Base-by-base conservation (phyloP, 306 rosid genomes). In the Vigna mungo region DNA sequence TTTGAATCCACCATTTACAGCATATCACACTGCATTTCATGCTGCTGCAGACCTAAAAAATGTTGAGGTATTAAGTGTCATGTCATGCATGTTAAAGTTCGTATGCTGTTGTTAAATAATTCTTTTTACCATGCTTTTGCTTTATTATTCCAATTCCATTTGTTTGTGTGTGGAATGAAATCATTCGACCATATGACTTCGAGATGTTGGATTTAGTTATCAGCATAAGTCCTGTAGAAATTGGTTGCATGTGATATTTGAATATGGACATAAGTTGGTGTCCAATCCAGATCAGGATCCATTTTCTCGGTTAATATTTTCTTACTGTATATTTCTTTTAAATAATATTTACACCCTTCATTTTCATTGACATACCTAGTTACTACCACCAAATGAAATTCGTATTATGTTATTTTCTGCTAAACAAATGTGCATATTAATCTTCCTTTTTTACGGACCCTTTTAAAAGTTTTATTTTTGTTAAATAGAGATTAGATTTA, bases 21-120 rank as follows among this genome's bases (percentile, higher is more conserved):
- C 89, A 51, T 92, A 92, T 87, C 99, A 95, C 74, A 84, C 84
- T 77, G 99, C 99, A 34, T 81, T 89, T 74, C 62, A 90, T 85
- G 99, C 97, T 56, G 88, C 95, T 80, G 98, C 94, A 9, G 96
- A 92, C 44, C 85, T 95, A 21, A 81, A 71, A 83, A 81, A 89
- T 85, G 94, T 92, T 18, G 85, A 84, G 97, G 99, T 92, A 89
- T 71, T 67, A 77, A 47, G 23, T 59, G 10, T 49, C 58, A 53
- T 49, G 60, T 49, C 58, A 53, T 49, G 60, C 60, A 56, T 78
- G n/a, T 34, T 25, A 18, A 23, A 54, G 48, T 68, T 48, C 81
- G 53, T 3, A 56, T 81, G 47, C 41, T 61, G 73, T 69, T 62
- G 23, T 55, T 78, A 20, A 52, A 20, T 69, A 16, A 41, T 43